A percentile compares a stretch with the other conserved stretches of the same genome.
Conservation (phyloP, 768 basidiomycete species). For the Gloeopeniophorella convolvens region DNA sequence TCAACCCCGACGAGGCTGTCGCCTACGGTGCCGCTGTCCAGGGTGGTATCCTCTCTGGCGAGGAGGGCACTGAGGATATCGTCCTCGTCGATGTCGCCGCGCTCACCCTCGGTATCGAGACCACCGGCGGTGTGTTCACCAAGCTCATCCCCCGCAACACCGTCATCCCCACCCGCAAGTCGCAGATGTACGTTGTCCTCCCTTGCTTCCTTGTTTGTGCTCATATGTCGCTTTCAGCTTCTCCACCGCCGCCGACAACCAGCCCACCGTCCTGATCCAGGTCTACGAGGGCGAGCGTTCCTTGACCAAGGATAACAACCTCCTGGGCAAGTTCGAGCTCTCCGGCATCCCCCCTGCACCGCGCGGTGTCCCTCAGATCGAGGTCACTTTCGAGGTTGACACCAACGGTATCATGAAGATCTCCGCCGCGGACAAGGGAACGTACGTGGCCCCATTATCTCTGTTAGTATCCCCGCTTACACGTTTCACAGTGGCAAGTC, state of each 20-base stretch:
- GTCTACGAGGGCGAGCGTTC: conserved; percentile 97
- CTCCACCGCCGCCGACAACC: conserved; percentile 83
- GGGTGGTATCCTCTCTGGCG: conserved; percentile 95
- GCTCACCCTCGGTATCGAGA: conserved; percentile 97
- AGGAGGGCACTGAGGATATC: conserved; percentile 82
- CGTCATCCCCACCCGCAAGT: conserved; percentile 96
- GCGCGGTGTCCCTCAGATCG: conserved; percentile 95
- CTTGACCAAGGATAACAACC: conserved; percentile 97
- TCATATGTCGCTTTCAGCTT: conserved; percentile 34
- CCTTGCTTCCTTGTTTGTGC: neutral
- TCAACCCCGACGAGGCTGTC: conserved; percentile 99
- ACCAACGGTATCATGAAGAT: conserved; percentile 97
- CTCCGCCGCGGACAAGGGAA: conserved; percentile 88
- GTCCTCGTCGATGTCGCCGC: conserved; percentile 97
- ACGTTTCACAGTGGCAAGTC: conserved; percentile 61
- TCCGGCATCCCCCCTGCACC: conserved; percentile 90
- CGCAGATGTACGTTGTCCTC: conserved; percentile 62
- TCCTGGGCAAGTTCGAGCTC: conserved; percentile 94
- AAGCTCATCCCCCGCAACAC: conserved; percentile 98
- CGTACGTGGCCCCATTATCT: conserved; percentile 35
- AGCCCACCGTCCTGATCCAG: conserved; percentile 94
- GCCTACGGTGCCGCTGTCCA: conserved; percentile 99
- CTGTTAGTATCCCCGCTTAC: neutral
- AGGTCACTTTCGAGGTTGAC: conserved; percentile 94
- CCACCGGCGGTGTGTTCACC: conserved; percentile 96